These are phyloP conservation scores for Umbellularia californica DNA, from an alignment of 164 flowering plant genomes.

Conservation along the genomic window DNA sequence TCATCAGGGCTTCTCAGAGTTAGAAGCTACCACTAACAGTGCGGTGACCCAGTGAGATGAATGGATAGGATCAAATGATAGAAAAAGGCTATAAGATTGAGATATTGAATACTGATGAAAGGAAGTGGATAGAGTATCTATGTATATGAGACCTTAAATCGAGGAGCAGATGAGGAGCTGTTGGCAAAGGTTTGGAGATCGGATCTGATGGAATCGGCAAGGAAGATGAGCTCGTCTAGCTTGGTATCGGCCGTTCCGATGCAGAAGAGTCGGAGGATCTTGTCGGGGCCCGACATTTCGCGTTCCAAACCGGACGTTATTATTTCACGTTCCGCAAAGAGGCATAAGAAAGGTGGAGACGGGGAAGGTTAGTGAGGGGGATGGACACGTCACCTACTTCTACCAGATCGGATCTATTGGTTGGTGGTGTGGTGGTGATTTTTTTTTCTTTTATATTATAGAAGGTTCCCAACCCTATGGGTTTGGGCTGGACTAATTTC, in stretches of 20 bases:
- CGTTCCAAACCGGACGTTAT: too few relatives aligned
- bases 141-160: too few relatives aligned
- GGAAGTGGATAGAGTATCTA: neutral
- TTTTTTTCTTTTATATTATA: too few relatives aligned
- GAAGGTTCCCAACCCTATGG: too few relatives aligned
- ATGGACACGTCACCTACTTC: too few relatives aligned
- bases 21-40: neutral
- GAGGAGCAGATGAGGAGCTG: neutral
- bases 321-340: too few relatives aligned
- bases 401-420: too few relatives aligned
- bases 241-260: slow-evolving; percentile 86
- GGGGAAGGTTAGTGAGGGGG: too few relatives aligned
- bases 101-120: neutral
- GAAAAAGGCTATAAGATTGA: neutral
- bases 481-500: too few relatives aligned
- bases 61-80: too few relatives aligned
- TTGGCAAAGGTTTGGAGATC: slow-evolving; percentile 35
- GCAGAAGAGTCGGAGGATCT: slow-evolving; percentile 46
- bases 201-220: slow-evolving; percentile 52
- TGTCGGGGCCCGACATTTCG: slow-evolving; percentile 14
- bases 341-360: too few relatives aligned
- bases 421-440: too few relatives aligned
- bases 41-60: neutral
- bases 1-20: neutral
- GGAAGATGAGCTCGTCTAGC: slow-evolving; percentile 74